A percentile compares a stretch with the other conserved stretches of the same genome.
Conservation (phyloP, 2,329 filamentous ascomycete genomes). For the Penicillium vulpinum region DNA sequence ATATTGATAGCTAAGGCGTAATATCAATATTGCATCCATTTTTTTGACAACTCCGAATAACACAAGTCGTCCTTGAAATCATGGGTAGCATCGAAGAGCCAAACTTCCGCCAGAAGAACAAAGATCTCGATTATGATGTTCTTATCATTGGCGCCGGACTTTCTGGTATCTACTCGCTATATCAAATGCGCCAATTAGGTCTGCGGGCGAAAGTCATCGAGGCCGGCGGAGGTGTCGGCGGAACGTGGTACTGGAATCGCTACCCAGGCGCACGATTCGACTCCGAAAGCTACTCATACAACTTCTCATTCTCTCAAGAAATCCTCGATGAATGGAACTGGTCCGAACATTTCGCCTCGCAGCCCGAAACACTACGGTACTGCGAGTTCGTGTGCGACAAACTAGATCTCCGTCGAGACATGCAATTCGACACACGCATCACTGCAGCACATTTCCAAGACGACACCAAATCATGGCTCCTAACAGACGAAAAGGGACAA, state of each 20-base stretch:
- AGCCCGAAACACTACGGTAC: conserved; percentile 14
- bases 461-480: background rate
- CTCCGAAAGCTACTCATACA: conserved; percentile 51
- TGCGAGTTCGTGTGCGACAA: conserved; percentile 4
- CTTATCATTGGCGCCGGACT: conserved; percentile 23
- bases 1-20: background rate
- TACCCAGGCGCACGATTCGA: conserved; percentile 57
- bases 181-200: conserved; percentile 5
- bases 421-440: conserved; percentile 10
- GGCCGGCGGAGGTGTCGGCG: conserved; percentile 14
- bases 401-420: conserved; percentile 7
- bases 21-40: background rate
- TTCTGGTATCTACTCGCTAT: conserved; percentile 12
- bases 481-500: background rate
- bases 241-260: conserved; percentile 50
- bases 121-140: conserved; percentile 1
- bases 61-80: background rate
- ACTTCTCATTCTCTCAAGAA: background rate
- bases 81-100: background rate
- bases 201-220: conserved; percentile 15
- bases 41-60: background rate
- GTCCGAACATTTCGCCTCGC: conserved; percentile 9
- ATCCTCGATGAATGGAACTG: conserved; percentile 12
- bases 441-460: conserved; percentile 6
- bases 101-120: background rate